Evolutionary conservation across 2,329 filamentous ascomycete species (phyloP), one percentile per base, ranked within the genome.

Genomic region (Fusarium nodosum): DNA sequence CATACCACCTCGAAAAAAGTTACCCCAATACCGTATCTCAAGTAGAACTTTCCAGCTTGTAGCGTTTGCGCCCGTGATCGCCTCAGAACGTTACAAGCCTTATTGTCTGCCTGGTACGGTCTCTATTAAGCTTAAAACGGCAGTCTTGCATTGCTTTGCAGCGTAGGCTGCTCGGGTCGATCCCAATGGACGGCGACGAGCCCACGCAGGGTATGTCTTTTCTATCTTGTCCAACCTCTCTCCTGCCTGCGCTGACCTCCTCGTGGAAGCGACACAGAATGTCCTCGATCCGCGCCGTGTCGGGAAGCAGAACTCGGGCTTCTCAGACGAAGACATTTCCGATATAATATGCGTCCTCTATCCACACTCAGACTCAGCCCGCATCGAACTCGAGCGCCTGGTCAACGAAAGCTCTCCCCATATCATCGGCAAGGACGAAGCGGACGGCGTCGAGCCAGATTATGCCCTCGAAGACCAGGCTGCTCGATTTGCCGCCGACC

Each of bases 321-420:
- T 97, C 65, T 91, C 87, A 55, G 91, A 94, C 72, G 87, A 92
- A 69, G 94, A 97, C 77, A 87, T 96, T 51, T 88, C 93, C 66
- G 94, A 97, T 80, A 93, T 97, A 72, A 88, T 97, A 69, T 97
- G 94, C 80, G 89, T 97, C 60, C 86, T 98, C 30, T 90, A 97
- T 72, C 94, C 95, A 13, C 88, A 88, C 69, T 93, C 93, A 4
- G 84, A 88, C 39, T 86, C 87, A 24, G 93, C 95, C 22, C 90
- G 91, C 68, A 83, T 84, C 67, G 92, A 94, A 72, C 89, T 95
- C n/a, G 77, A 80, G 64, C 78, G 81, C 7, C 81, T 88, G 33
- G 85, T 84, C 60, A 65, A 74, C 46, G 81, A 85, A 61, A 79
- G 81, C 66, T 83, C 82, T 36, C 82, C 81, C 28, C 82, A 86